Conservation (phyloP, 1,284 basidiomycete genomes). For the Tilletia caries region DNA sequence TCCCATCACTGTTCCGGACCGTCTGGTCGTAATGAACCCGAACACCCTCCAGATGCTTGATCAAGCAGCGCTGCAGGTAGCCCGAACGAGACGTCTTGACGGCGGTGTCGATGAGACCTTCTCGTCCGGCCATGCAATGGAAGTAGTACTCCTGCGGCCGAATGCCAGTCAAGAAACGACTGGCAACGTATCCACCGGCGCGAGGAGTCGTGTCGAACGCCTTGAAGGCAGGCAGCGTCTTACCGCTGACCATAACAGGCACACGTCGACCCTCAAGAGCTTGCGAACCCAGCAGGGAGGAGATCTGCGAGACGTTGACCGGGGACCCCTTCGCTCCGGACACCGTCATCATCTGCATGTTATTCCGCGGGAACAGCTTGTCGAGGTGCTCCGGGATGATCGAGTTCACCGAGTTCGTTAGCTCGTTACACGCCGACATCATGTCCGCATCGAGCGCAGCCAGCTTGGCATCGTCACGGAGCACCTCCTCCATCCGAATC, state of each 20-base stretch:
- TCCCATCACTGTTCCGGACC: constrained; percentile 88
- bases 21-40: constrained; percentile 97
- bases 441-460: constrained; percentile 89
- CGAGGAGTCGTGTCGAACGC: constrained; percentile 94
- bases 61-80: constrained; percentile 94
- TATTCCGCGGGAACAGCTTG: constrained; percentile 81
- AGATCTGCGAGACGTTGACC: constrained; percentile 97
- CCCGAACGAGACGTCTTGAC: constrained; percentile 99
- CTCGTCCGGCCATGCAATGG: constrained; percentile 99
- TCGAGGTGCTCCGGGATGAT: constrained; percentile 80
- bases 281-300: constrained; percentile 93
- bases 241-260: constrained; percentile 97
- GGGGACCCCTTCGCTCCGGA: constrained; percentile 97
- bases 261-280: constrained; percentile 97
- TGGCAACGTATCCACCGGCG: constrained; percentile 98
- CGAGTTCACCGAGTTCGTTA: constrained; percentile 72
- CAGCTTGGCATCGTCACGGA: constrained; percentile 97
- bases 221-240: constrained; percentile 95
- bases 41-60: constrained; percentile 96
- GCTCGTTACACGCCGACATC: constrained; percentile 63
- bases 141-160: constrained; percentile 99
- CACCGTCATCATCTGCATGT: constrained; percentile 99
- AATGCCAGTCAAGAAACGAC: constrained; percentile 97
- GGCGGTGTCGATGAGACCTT: constrained; percentile 97
- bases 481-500: constrained; percentile 73